phyloP scores from a whole-genome alignment of 345 rosid genomes.

The Arabidopsis thaliana region DNA sequence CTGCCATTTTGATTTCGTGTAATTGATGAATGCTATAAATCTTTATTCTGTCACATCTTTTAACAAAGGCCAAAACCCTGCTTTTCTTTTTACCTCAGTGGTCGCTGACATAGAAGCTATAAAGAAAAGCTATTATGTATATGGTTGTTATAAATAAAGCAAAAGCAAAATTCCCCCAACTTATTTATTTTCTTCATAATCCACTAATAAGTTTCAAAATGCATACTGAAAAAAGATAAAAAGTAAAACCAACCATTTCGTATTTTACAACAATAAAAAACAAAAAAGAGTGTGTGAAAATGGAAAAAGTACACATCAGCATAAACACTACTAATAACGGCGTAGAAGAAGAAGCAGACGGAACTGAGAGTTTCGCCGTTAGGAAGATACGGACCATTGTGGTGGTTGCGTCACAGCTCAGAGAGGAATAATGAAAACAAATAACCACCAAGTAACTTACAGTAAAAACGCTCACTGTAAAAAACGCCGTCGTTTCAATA shows the following conservation, averaged over 20 bases:
- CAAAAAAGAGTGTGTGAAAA: too few relatives aligned
- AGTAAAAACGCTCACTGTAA: conserved; percentile 22
- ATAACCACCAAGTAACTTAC: not conserved
- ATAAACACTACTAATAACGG: conserved; percentile 27
- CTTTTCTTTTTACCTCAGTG: conserved; percentile 47
- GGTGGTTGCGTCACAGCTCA: conserved; percentile 45
- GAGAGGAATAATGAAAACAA: conserved; percentile 24
- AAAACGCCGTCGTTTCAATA: conserved; percentile 25
- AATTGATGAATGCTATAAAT: not conserved
- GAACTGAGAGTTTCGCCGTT: conserved; percentile 40
- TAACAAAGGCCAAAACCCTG: conserved; percentile 47
- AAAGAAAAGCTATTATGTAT: conserved; percentile 36
- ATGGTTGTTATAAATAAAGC: conserved; percentile 37
- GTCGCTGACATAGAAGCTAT: conserved; percentile 46
- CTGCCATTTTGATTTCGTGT: not conserved
- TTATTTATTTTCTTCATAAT: not conserved
- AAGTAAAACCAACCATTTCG: not conserved
- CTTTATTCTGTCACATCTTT: conserved; percentile 45
- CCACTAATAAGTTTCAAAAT: conserved; percentile 6
- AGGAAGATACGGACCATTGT: not conserved
- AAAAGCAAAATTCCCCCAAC: conserved; percentile 37
- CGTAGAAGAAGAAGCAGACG: conserved; percentile 19
- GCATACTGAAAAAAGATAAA: conserved; percentile 18
- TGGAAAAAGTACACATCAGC: conserved; percentile 38
- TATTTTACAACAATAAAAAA: not conserved